A percentile compares a stretch with the other conserved stretches of the same genome.
Conservation (phyloP, 495 filamentous ascomycete genomes). For the Podospora pseudoanserina region DNA sequence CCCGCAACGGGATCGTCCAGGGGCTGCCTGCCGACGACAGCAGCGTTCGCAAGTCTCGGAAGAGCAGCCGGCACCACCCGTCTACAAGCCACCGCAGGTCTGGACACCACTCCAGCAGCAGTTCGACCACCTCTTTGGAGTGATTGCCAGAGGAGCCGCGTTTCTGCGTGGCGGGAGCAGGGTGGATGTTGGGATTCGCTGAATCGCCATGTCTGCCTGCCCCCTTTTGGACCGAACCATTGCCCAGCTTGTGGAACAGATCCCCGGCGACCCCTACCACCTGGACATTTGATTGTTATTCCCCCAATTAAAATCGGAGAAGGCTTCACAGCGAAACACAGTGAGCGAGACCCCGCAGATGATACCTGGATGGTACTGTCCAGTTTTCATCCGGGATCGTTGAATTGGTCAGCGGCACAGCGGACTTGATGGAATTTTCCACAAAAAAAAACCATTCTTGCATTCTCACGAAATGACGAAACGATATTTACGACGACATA, state of each 20-base stretch:
- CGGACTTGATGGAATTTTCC: slow-evolving; percentile 16
- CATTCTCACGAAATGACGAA: slow-evolving; percentile 35
- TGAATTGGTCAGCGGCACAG: not conserved
- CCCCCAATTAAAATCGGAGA: slow-evolving; percentile 43
- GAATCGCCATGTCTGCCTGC: slow-evolving; percentile 8
- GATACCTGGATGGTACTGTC: slow-evolving; percentile 28
- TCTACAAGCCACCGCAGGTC: slow-evolving; percentile 42
- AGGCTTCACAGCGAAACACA: slow-evolving; percentile 45
- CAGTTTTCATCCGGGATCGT: slow-evolving; percentile 20
- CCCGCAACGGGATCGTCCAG: slow-evolving; percentile 78
- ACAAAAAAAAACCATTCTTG: slow-evolving; percentile 11
- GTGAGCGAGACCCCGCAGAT: slow-evolving; percentile 21
- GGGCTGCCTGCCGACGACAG: slow-evolving; percentile 67
- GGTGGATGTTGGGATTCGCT: slow-evolving; percentile 18
- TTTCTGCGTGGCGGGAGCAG: slow-evolving; percentile 8
- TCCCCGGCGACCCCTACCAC: slow-evolving; percentile 3
- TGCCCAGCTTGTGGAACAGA: slow-evolving; percentile 8
- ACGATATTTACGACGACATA: slow-evolving; percentile 33
- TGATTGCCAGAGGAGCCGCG: slow-evolving; percentile 29
- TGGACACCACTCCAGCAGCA: slow-evolving; percentile 53
- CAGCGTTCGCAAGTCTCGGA: slow-evolving; percentile 39
- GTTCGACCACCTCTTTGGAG: slow-evolving; percentile 55
- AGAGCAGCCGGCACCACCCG: slow-evolving; percentile 45
- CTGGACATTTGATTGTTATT: slow-evolving; percentile 18
- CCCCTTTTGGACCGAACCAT: slow-evolving; percentile 13